Conservation (phyloP, 345 rosid species). For the Alliaria petiolata region DNA sequence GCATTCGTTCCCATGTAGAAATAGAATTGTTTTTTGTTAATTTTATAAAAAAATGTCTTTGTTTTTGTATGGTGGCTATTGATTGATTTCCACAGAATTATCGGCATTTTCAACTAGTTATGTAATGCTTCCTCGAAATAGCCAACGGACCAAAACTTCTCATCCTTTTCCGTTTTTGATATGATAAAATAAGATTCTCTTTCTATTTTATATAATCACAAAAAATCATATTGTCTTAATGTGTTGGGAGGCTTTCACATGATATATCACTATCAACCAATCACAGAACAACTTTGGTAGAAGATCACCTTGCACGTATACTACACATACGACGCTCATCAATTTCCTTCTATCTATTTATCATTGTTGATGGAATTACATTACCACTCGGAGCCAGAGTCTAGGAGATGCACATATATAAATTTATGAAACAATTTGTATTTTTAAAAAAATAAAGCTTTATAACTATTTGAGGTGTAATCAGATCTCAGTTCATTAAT, state of each 20-base stretch:
- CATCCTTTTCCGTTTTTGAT: constrained; percentile 17
- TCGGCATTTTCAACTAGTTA: constrained; percentile 1
- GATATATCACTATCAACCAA: constrained; percentile 24
- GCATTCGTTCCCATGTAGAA: too few species aligned
- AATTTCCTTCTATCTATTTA: not conserved
- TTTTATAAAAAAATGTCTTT: too few species aligned
- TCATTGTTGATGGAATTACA: not conserved
- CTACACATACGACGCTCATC: constrained; percentile 4
- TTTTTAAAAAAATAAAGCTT: not conserved
- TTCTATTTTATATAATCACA: not conserved
- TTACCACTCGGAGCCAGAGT: not conserved
- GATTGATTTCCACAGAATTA: too few species aligned
- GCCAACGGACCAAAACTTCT: constrained; percentile 17
- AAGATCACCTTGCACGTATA: constrained; percentile 22
- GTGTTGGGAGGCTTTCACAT: constrained; percentile 18
- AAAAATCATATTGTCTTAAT: not conserved
- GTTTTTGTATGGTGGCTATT: too few species aligned
- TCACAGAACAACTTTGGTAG: constrained; percentile 5
- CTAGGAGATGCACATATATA: not conserved
- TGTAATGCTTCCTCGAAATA: constrained; percentile 16
- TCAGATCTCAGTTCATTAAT: too few species aligned
- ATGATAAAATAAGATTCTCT: constrained; percentile 1
- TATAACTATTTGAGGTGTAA: not conserved
- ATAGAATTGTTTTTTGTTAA: too few species aligned
- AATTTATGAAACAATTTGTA: not conserved